Evolutionary conservation across 2,329 filamentous ascomycete genomes (phyloP).

Genomic region (Exophiala bonariae): DNA sequence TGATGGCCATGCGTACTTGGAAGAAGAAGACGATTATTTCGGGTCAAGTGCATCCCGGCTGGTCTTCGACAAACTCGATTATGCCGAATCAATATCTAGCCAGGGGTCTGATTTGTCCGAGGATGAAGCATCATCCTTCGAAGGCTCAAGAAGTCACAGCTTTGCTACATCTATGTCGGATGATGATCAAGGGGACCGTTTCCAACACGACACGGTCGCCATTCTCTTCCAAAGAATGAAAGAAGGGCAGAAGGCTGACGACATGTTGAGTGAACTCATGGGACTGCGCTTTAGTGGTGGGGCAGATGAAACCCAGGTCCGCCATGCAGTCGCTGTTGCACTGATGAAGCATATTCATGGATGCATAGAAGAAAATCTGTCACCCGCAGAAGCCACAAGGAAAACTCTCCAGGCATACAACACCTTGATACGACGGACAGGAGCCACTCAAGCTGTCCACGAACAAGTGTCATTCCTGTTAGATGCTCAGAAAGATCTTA

Average conservation of each 20-base stretch:
- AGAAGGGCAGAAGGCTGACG: conserved; percentile 69
- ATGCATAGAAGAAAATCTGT: conserved; percentile 58
- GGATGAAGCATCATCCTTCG: conserved; percentile 31
- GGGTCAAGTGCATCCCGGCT: conserved; percentile 55
- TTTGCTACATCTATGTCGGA: conserved; percentile 73
- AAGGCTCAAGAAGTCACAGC: conserved; percentile 64
- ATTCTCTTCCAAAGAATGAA: conserved; percentile 85
- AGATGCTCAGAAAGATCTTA: conserved; percentile 77
- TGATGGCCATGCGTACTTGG: conserved; percentile 64
- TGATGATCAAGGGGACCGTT: conserved; percentile 57
- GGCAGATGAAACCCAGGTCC: conserved; percentile 84
- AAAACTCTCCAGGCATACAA: conserved; percentile 65
- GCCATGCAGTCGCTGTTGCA: conserved; percentile 79
- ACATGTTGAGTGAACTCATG: conserved; percentile 92
- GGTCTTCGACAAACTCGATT: conserved; percentile 54
- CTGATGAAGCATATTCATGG: conserved; percentile 80
- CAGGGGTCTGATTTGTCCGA: conserved; percentile 57
- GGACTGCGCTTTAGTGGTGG: conserved; percentile 88
- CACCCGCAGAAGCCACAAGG: conserved; percentile 64
- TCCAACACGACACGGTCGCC: conserved; percentile 83
- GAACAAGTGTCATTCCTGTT: conserved; percentile 87
- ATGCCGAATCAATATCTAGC: conserved; percentile 62
- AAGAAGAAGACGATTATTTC: conserved; percentile 66
- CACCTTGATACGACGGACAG: conserved; percentile 58
- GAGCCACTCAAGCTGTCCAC: conserved; percentile 56